Evolutionary conservation across 2,329 filamentous ascomycete genomes (phyloP), one percentile per base, ranked within the genome.

Genomic region (Venturia asperata): DNA sequence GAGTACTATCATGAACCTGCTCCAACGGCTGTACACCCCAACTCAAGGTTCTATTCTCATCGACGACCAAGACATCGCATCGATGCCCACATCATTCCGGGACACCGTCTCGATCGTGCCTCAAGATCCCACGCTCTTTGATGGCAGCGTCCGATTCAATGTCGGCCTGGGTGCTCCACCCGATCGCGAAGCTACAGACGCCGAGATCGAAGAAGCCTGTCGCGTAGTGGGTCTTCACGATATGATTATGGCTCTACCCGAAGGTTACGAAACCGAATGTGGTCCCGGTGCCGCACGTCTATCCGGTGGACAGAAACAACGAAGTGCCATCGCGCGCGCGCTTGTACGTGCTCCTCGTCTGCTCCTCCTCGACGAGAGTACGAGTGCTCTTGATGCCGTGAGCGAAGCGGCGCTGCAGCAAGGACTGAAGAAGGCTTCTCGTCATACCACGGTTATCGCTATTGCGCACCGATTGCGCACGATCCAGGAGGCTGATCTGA

Each of bases 1-100:
- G 62, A 75, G 74, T 3, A 79, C 77, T 0, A 73, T 78, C 27
- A 74, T 75, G 7, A 71, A 71, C 41, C 70, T 80, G 3, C 69
- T 76, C 21, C 71, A 70, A 37, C 69, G 75, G 19, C 73, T 76
- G 34, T 80, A 78, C 66, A 76, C 79, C 62, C 74, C 76, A 1
- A 67, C 70, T 4, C 65, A 69, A 9, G 73, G 74, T 3, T 55
- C 64, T 21, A 71, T 73, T n/a, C 68, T 78, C 9, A 79, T 87
- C 55, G 83, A 86, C 68, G 80, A 80, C 0, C 67, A 77, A 10
- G 78, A 83, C 65, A 77, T 82, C 24, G 74, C 76, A 52, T 52
- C 47, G 21, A 27, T 52, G 17, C 76, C 78, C 0, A 69, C 72
- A 60, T 60, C 56, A 1, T 72, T 79, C 60, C 72, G 79, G 62